Evolutionary conservation across 768 basidiomycete genomes (phyloP).

Genomic region (Suillus americanus): DNA sequence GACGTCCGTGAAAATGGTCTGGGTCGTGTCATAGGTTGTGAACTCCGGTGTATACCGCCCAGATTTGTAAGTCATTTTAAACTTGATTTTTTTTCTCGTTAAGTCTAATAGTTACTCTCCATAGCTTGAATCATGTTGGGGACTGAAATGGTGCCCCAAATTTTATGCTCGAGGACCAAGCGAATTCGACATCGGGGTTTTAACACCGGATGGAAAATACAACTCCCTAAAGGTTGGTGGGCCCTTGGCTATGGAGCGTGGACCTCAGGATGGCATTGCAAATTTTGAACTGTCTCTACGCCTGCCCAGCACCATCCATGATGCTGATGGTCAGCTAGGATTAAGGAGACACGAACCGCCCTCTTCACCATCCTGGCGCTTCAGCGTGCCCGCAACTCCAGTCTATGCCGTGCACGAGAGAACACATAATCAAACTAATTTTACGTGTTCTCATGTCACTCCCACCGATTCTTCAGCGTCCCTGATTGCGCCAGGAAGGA

Average conservation of each 20-base stretch:
- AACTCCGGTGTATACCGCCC: slow-evolving; percentile 30
- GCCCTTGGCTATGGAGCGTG: background rate
- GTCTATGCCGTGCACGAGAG: background rate
- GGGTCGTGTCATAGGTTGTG: slow-evolving; percentile 28
- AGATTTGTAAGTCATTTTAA: slow-evolving; percentile 22
- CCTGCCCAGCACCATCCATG: background rate
- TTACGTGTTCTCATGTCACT: background rate
- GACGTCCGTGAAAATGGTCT: slow-evolving; percentile 14
- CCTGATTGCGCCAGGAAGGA: background rate
- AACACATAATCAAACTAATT: background rate
- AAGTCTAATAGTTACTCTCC: slow-evolving; percentile 5
- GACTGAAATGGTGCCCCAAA: slow-evolving; percentile 28
- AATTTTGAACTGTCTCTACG: background rate
- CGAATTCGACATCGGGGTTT: slow-evolving; percentile 2
- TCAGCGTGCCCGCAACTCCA: background rate
- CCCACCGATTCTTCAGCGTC: background rate
- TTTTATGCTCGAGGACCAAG: slow-evolving; percentile 26
- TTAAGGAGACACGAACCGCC: background rate
- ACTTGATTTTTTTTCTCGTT: background rate
- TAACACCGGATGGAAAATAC: slow-evolving; percentile 1
- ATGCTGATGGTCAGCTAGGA: background rate
- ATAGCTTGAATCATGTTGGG: slow-evolving; percentile 31
- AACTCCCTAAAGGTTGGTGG: background rate
- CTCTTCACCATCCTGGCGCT: background rate
- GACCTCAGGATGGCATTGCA: background rate